These are phyloP conservation scores for Sugiyamaella mastotermitis DNA, from an alignment of 805 yeast species.

Conservation along the genomic window DNA sequence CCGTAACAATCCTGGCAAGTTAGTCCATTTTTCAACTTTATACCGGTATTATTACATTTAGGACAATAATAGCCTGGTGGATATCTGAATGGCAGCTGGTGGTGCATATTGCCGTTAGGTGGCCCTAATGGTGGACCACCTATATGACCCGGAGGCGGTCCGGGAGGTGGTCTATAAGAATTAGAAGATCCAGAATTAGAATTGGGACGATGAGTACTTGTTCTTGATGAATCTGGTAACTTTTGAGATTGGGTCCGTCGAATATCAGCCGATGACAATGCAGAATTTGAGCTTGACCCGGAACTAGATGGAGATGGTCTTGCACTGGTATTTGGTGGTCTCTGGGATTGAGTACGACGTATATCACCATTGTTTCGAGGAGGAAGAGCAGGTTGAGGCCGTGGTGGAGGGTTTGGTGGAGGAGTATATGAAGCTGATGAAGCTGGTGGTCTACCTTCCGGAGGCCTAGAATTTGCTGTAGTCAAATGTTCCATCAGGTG, in stretches of 20 bases:
- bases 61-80: slow-evolving; percentile 57
- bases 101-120: slow-evolving; percentile 25
- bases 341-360: no score
- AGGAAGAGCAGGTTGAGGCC: not conserved
- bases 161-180: not conserved
- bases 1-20: slow-evolving; percentile 70
- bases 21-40: slow-evolving; percentile 50
- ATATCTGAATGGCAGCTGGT: slow-evolving; percentile 64
- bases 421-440: slow-evolving; percentile 6
- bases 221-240: not conserved
- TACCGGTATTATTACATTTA: slow-evolving; percentile 73
- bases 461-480: slow-evolving; percentile 2
- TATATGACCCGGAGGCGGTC: slow-evolving; percentile 1
- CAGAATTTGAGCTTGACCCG: not conserved
- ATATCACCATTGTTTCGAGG: no score
- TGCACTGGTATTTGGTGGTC: slow-evolving; percentile 15
- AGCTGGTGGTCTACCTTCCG: slow-evolving; percentile 3
- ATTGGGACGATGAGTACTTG: slow-evolving; percentile 1
- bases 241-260: slow-evolving; percentile 13
- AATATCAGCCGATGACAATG: slow-evolving; percentile 10
- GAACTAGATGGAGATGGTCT: slow-evolving; percentile 9
- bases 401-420: slow-evolving; percentile 7
- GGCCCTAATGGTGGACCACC: not conserved
- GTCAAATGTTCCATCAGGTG: slow-evolving; percentile 5
- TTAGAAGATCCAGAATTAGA: not conserved